Evolutionary conservation across 768 basidiomycete genomes (phyloP), one percentile per base, ranked within the genome.

Genomic region (Lentinula boryana): DNA sequence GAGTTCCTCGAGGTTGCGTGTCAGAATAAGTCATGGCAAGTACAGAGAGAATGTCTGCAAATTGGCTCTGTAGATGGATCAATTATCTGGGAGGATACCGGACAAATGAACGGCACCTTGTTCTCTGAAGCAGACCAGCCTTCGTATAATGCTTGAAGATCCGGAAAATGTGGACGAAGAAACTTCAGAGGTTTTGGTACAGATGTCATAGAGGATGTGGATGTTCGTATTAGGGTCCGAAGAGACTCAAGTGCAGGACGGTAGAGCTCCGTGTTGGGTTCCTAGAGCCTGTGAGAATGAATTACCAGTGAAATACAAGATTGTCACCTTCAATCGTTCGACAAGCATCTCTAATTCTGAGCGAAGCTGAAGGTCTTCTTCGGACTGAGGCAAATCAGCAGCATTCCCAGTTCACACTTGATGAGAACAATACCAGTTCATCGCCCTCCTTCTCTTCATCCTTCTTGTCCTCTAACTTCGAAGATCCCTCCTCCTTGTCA

Each of bases 11-110:
- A 43, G 94, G 93, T 76, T 97, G 88, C 16, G 93, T 95, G 75
- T 99, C 97, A 8, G 95, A 98, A 72, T 98, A 98, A 6, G 97
- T 99, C 97, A 99, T 99, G 6, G 96, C 97, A 49, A 99, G 87
- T 5, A 98, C 96, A 41, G 96, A 98, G 31, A 99, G 83, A 62
- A 99, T 98, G 68, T 98, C 95, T 27, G 95, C 95, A 70, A 98
- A 95, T 46, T 97, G 83, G 65, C 90, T 89, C 94, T 97, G 71
- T 3, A 61, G 23, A 40, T 52, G 27, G 9, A 52, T 64, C 36
- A 50, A 31, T 31, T 35, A 46, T 10, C 27, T 23, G 4, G n/a
- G 31, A 60, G 21, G 23, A 18, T 1, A 9, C 0, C 44, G 12
- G 4, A 16, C 16, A 18, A n/a, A 32, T n/a, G 13, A 13, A 3